phyloP scores from a whole-genome alignment of 75 land plant genomes.

The Adiantum capillusveneris region DNA sequence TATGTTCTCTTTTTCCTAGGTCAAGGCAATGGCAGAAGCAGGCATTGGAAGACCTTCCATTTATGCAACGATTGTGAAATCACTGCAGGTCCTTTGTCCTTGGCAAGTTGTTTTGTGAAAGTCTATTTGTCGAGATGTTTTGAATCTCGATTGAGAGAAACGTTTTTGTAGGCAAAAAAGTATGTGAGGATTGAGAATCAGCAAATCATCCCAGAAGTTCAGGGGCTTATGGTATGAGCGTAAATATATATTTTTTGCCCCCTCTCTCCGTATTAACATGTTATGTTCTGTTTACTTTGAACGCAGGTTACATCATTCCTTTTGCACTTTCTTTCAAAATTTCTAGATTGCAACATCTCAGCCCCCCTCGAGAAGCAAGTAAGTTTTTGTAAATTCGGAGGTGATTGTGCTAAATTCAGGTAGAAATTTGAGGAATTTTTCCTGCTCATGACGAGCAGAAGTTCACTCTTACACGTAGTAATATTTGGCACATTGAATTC shows the following conservation, averaged over 20 bases:
- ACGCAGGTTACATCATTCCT: constrained; percentile 92
- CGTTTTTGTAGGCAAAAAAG: constrained; percentile 60
- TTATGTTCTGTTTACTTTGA: not conserved
- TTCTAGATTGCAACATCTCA: constrained; percentile 74
- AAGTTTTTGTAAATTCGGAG: too few relatives aligned
- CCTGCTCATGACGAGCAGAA: too few relatives aligned
- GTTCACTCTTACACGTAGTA: too few relatives aligned
- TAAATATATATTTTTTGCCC: too few relatives aligned
- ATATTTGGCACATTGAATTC: too few relatives aligned
- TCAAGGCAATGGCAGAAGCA: constrained; percentile 81
- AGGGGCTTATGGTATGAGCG: constrained; percentile 92
- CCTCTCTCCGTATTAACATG: too few relatives aligned
- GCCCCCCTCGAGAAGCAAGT: constrained; percentile 91
- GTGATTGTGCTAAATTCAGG: too few relatives aligned
- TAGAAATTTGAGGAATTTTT: too few relatives aligned
- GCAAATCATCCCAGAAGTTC: constrained; percentile 69
- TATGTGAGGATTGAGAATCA: constrained; percentile 66
- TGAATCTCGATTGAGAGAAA: too few relatives aligned
- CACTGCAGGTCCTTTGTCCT: constrained; percentile 92
- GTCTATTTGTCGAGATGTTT: too few relatives aligned
- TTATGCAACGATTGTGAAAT: constrained; percentile 80
- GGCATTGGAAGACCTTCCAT: constrained; percentile 99
- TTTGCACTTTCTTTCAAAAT: constrained; percentile 71
- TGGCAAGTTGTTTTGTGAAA: too few relatives aligned
- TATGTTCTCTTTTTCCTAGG: too few relatives aligned